These are phyloP conservation scores for Cryptococcus sp. DNA, from an alignment of 1,284 basidiomycete species.

Conservation along the genomic window DNA sequence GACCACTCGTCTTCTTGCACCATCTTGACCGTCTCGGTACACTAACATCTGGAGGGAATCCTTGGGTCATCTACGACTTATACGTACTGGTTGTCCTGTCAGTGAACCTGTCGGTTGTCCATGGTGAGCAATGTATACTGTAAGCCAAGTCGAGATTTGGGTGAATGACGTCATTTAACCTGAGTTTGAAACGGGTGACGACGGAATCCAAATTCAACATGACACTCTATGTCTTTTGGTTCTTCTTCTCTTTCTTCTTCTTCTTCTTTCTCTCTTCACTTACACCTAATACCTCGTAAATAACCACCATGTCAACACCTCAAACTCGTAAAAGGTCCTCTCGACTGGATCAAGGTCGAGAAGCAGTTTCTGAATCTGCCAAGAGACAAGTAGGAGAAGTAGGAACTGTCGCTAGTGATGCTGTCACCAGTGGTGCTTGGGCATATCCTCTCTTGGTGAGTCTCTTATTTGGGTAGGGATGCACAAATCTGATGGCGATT, in stretches of 20 bases:
- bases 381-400: conserved; percentile 34
- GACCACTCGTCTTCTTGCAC: no score
- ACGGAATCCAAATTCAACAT: no score
- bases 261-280: no score
- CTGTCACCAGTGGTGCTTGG: conserved; percentile 47
- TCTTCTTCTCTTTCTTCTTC: no score
- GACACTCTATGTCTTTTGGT: no score
- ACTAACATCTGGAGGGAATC: no score
- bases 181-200: no score
- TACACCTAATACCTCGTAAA: no score
- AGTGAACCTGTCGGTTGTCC: background rate
- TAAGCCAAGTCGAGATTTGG: background rate
- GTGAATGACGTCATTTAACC: background rate
- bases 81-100: no score
- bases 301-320: background rate
- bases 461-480: background rate
- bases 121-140: background rate
- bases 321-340: background rate
- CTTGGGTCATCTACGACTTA: no score
- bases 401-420: conserved; percentile 34
- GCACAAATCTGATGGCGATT: background rate
- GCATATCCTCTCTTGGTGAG: conserved; percentile 48
- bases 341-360: background rate
- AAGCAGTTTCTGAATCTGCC: conserved; percentile 17
- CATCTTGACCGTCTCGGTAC: no score